These are phyloP conservation scores for Physcia stellaris DNA, from an alignment of 495 filamentous ascomycete genomes.

Conservation along the genomic window DNA sequence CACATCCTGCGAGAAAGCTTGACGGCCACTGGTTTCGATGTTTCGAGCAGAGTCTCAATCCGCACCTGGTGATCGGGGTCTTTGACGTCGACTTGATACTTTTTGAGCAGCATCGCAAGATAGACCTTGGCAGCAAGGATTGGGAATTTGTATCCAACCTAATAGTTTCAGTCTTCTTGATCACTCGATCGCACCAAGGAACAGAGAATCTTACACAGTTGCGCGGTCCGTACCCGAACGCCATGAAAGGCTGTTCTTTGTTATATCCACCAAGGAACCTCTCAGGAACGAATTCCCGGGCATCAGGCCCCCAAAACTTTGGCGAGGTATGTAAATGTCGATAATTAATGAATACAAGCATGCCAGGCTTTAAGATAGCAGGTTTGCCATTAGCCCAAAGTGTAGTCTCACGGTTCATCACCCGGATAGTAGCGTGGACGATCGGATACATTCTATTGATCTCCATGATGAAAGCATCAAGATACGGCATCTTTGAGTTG, in stretches of 20 bases:
- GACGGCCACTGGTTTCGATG: slow-evolving; percentile 13
- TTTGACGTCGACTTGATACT: slow-evolving; percentile 11
- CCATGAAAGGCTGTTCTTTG: slow-evolving; percentile 12
- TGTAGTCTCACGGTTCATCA: slow-evolving; percentile 5
- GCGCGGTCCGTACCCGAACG: slow-evolving; percentile 14
- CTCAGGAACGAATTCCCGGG: slow-evolving; percentile 9
- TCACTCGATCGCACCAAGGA: neutral
- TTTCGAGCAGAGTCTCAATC: slow-evolving; percentile 11
- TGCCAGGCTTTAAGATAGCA: slow-evolving; percentile 11
- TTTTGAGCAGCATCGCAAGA: slow-evolving; percentile 11
- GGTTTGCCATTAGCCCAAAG: slow-evolving; percentile 10
- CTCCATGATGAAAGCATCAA: slow-evolving; percentile 13
- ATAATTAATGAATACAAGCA: slow-evolving; percentile 13
- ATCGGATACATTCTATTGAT: slow-evolving; percentile 14
- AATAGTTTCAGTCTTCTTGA: neutral
- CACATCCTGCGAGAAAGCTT: slow-evolving; percentile 7
- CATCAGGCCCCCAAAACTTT: slow-evolving; percentile 10
- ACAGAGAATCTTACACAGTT: slow-evolving; percentile 12
- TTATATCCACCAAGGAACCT: slow-evolving; percentile 11
- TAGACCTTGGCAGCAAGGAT: slow-evolving; percentile 11
- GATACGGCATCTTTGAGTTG: slow-evolving; percentile 14
- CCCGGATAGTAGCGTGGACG: slow-evolving; percentile 8
- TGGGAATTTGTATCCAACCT: slow-evolving; percentile 10
- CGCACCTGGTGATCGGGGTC: slow-evolving; percentile 12
- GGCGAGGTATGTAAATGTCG: slow-evolving; percentile 12